These are phyloP conservation scores for Daldinia childiae DNA, from an alignment of 495 filamentous ascomycete genomes.

Conservation along the genomic window DNA sequence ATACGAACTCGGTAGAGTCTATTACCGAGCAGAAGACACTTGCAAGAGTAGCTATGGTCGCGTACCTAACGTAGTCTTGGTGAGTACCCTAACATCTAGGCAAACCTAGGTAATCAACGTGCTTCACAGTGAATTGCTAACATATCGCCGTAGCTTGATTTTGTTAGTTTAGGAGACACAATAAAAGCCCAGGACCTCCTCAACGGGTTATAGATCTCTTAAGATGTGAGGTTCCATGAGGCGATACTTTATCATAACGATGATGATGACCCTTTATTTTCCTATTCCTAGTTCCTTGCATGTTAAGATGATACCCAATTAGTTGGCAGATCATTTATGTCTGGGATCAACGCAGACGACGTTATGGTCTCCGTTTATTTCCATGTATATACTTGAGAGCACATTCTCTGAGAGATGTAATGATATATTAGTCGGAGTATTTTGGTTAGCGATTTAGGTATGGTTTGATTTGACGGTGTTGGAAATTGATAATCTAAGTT, in stretches of 20 bases:
- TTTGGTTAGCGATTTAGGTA: not conserved
- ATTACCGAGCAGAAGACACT: slow-evolving; percentile 69
- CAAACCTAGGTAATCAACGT: too few species aligned
- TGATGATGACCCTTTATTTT: slow-evolving; percentile 10
- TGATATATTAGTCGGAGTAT: not conserved
- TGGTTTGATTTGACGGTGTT: not conserved
- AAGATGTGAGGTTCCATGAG: not conserved
- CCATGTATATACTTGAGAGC: not conserved
- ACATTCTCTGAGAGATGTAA: not conserved
- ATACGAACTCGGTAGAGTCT: slow-evolving; percentile 68
- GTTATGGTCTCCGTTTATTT: not conserved
- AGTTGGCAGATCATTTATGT: not conserved
- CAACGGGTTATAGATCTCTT: slow-evolving; percentile 35
- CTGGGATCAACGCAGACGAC: not conserved
- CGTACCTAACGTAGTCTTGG: slow-evolving; percentile 81
- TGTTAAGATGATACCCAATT: not conserved
- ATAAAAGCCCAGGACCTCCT: slow-evolving; percentile 41
- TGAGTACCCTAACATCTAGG: slow-evolving; percentile 45
- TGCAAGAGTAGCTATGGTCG: slow-evolving; percentile 71
- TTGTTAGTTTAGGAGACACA: slow-evolving; percentile 36
- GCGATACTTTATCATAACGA: slow-evolving; percentile 10
- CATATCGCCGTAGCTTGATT: slow-evolving; percentile 39
- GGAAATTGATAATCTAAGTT: too few species aligned
- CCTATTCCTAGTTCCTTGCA: not conserved
- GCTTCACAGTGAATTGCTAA: slow-evolving; percentile 14